phyloP scores from a whole-genome alignment of 805 yeast species.

The Brettanomyces nanus region DNA sequence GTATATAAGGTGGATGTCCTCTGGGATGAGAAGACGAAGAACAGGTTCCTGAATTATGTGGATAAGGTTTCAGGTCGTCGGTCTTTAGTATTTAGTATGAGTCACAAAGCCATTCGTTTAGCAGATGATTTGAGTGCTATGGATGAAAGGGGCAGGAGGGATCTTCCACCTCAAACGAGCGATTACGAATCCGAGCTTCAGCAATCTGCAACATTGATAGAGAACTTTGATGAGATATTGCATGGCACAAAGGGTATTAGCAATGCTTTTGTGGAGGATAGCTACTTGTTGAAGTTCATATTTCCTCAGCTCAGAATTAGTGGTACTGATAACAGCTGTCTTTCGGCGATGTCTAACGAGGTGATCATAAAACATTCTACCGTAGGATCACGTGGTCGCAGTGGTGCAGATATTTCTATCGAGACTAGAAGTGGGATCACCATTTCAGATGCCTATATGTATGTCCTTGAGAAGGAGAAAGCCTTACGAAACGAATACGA shows the following conservation, averaged over 20 bases:
- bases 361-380: slow-evolving; percentile 46
- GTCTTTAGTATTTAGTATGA: slow-evolving; percentile 21
- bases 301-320: slow-evolving; percentile 74
- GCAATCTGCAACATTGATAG: slow-evolving; percentile 22
- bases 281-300: slow-evolving; percentile 54
- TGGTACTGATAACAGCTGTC: slow-evolving; percentile 37
- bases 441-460: slow-evolving; percentile 47
- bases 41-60: slow-evolving; percentile 52
- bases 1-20: slow-evolving; percentile 66
- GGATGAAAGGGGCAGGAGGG: slow-evolving; percentile 5
- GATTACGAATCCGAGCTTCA: slow-evolving; percentile 13
- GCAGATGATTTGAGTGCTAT: slow-evolving; percentile 21
- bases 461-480: slow-evolving; percentile 37
- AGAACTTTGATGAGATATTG: slow-evolving; percentile 47
- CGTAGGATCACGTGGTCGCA: slow-evolving; percentile 34
- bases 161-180: slow-evolving; percentile 5
- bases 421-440: slow-evolving; percentile 52
- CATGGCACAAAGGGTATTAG: slow-evolving; percentile 21
- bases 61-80: slow-evolving; percentile 21
- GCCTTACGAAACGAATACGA: slow-evolving; percentile 26
- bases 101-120: slow-evolving; percentile 23
- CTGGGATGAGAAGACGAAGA: slow-evolving; percentile 68
- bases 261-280: slow-evolving; percentile 20
- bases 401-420: slow-evolving; percentile 31
- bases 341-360: slow-evolving; percentile 48